phyloP scores from a whole-genome alignment of 148 eudicot species.

The Rhododendron kiyosumense region DNA sequence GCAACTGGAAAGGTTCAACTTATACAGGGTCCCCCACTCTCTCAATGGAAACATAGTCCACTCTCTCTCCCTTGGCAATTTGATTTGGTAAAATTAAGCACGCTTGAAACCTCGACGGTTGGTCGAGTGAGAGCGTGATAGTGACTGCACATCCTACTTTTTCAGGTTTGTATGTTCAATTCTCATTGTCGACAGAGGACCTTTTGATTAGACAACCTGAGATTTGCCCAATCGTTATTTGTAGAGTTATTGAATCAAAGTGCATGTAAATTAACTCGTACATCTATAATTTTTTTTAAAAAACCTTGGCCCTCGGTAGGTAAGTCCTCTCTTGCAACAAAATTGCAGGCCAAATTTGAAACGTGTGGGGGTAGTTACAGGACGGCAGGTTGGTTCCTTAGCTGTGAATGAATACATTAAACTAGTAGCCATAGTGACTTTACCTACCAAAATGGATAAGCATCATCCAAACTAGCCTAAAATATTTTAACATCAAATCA shows the following conservation, averaged over 20 bases:
- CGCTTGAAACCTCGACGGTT: neutral
- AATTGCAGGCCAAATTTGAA: neutral
- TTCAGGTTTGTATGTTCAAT: neutral
- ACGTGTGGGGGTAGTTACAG: neutral
- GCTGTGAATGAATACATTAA: neutral
- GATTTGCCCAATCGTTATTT: neutral
- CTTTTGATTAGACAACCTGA: neutral
- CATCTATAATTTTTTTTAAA: neutral
- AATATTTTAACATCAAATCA: neutral
- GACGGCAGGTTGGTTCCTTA: neutral
- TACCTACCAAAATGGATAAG: neutral
- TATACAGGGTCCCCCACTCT: neutral
- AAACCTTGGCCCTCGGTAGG: neutral
- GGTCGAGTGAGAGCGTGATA: neutral
- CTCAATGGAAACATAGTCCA: neutral
- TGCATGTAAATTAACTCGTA: neutral
- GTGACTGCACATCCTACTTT: neutral
- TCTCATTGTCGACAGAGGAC: neutral
- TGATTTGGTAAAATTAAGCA: neutral
- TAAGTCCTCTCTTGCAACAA: neutral
- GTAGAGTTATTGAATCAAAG: neutral
- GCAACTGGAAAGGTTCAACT: neutral
- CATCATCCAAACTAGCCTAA: neutral
- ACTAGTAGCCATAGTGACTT: neutral
- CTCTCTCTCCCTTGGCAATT: neutral